These are phyloP conservation scores for Canavalia ensiformis DNA, from an alignment of 306 rosid species.

Conservation along the genomic window DNA sequence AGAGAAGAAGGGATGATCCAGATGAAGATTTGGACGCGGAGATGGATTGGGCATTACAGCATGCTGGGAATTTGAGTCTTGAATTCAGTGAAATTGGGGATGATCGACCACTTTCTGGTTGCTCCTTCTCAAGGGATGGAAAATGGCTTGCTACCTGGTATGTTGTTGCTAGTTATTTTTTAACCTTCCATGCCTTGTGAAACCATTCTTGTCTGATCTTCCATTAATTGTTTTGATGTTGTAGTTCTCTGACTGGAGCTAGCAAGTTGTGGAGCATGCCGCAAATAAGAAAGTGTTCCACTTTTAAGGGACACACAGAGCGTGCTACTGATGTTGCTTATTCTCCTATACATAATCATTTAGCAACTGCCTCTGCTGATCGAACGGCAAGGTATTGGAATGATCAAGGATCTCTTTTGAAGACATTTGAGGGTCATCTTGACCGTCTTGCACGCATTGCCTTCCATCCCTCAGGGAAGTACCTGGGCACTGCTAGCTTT, in stretches of 20 bases:
- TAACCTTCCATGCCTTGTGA: conserved; percentile 15
- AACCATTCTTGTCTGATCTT: conserved; percentile 33
- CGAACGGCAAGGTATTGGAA: conserved; percentile 91
- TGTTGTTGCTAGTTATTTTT: conserved; percentile 26
- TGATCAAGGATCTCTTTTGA: conserved; percentile 74
- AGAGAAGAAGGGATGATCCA: conserved; percentile 88
- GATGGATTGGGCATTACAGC: conserved; percentile 79
- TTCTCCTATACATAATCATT: conserved; percentile 75
- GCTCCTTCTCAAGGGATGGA: conserved; percentile 87
- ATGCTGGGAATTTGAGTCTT: conserved; percentile 76
- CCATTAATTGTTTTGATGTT: conserved; percentile 48
- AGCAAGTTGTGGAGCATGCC: conserved; percentile 97
- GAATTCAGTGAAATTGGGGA: conserved; percentile 96
- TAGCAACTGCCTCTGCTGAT: conserved; percentile 97
- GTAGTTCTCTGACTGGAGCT: conserved; percentile 81
- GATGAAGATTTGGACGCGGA: conserved; percentile 95
- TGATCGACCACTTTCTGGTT: conserved; percentile 92
- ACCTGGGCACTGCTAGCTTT: conserved; percentile 93
- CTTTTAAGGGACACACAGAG: conserved; percentile 87
- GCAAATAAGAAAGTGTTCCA: conserved; percentile 62
- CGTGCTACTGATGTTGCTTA: conserved; percentile 86
- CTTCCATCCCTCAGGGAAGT: conserved; percentile 96
- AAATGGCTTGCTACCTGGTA: conserved; percentile 84
- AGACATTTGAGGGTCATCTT: conserved; percentile 88
- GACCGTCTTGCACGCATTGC: conserved; percentile 96